phyloP scores from a whole-genome alignment of 1,284 basidiomycete genomes.

The Ganoderma boninense region DNA sequence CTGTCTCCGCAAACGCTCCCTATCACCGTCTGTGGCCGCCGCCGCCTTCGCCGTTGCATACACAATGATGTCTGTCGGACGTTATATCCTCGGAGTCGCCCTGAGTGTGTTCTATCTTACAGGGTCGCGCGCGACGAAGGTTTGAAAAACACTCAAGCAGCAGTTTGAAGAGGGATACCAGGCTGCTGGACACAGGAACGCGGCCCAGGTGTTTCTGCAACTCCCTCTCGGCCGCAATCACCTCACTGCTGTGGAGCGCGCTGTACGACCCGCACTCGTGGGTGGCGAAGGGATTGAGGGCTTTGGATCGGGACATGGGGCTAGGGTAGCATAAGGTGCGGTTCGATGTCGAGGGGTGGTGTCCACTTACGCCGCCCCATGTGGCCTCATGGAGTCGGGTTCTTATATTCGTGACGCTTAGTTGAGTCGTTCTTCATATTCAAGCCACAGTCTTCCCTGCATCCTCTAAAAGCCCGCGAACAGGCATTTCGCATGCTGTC shows the following conservation, averaged over 20 bases:
- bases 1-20: slow-evolving; percentile 64
- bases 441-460: neutral
- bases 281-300: slow-evolving; percentile 29
- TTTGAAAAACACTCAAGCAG: slow-evolving; percentile 75
- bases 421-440: slow-evolving; percentile 53
- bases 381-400: slow-evolving; percentile 60
- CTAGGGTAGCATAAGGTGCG: slow-evolving; percentile 23
- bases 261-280: slow-evolving; percentile 55
- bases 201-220: slow-evolving; percentile 87
- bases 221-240: slow-evolving; percentile 74
- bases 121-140: slow-evolving; percentile 88
- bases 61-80: slow-evolving; percentile 65
- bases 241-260: slow-evolving; percentile 71
- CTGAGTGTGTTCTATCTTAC: slow-evolving; percentile 86
- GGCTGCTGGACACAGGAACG: slow-evolving; percentile 74
- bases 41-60: slow-evolving; percentile 83
- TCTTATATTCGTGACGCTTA: slow-evolving; percentile 72
- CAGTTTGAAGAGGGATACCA: slow-evolving; percentile 83
- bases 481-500: slow-evolving; percentile 84
- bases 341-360: slow-evolving; percentile 55
- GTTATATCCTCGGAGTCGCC: slow-evolving; percentile 73
- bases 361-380: slow-evolving; percentile 54
- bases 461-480: neutral
- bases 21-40: slow-evolving; percentile 76
- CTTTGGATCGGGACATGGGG: slow-evolving; percentile 19